Evolutionary conservation across 306 rosid species (phyloP).

Genomic region (Sesbania bispinosa): DNA sequence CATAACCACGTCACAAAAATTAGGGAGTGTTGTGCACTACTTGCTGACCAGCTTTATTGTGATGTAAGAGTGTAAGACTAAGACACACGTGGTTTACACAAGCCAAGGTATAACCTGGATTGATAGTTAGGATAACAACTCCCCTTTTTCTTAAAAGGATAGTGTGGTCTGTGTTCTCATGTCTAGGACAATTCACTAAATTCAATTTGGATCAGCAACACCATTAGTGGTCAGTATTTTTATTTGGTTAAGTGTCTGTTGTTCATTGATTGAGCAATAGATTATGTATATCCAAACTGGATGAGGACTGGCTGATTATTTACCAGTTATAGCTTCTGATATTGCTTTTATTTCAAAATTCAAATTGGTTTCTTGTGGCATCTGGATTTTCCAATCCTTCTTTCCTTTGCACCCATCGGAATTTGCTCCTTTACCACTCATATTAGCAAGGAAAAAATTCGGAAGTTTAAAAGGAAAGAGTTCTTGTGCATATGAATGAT

Average conservation of each 20-base stretch:
- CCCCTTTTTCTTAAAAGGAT: background rate
- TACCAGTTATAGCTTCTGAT: background rate
- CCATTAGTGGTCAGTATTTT: background rate
- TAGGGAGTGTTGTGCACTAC: background rate
- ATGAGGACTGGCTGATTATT: background rate
- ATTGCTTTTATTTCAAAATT: background rate
- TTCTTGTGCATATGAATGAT: background rate
- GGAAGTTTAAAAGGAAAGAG: background rate
- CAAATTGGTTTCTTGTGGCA: background rate
- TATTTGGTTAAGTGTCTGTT: background rate
- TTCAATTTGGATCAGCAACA: background rate
- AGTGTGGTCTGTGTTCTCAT: background rate
- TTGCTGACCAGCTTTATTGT: background rate
- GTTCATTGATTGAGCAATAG: background rate
- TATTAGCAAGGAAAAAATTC: background rate
- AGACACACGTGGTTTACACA: background rate
- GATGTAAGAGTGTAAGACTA: too few relatives aligned
- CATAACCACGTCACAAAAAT: background rate
- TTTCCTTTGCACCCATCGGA: background rate
- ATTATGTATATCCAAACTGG: background rate
- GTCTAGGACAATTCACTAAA: background rate
- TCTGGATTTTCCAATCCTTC: background rate
- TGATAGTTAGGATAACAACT: background rate
- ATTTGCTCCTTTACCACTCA: background rate
- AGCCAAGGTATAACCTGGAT: background rate